A percentile compares a stretch with the other conserved stretches of the same genome.
These are phyloP conservation scores for Trichoderma koningiopsis DNA, from an alignment of 2,329 filamentous ascomycete species.

Conservation along the genomic window DNA sequence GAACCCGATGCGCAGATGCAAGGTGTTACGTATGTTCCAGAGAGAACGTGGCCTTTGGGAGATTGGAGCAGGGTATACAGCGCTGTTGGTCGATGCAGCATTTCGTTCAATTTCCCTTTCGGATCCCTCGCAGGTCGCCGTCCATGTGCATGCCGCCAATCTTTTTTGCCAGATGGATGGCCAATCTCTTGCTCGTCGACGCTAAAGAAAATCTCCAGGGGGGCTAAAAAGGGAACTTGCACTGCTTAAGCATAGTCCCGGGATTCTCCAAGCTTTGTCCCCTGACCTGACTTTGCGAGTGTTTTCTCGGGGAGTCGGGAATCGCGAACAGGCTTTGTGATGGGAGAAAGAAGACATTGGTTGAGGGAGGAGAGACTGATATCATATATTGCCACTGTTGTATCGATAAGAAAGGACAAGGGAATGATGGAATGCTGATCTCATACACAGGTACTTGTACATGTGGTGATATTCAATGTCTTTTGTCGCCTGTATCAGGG, in stretches of 20 bases:
- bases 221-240: conserved; percentile 16
- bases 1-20: background rate
- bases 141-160: background rate
- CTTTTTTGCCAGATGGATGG: background rate
- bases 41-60: background rate
- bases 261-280: conserved; percentile 4
- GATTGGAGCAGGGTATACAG: background rate
- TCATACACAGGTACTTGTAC: background rate
- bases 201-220: conserved; percentile 19
- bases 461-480: background rate
- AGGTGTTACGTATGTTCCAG: background rate
- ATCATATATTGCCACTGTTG: background rate
- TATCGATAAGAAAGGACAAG: background rate
- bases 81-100: background rate
- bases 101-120: background rate
- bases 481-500: background rate
- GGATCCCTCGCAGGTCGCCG: background rate
- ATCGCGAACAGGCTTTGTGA: background rate
- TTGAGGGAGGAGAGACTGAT: conserved; percentile 7
- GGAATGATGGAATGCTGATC: background rate
- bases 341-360: background rate
- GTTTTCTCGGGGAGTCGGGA: conserved; percentile 13
- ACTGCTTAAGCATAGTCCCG: conserved; percentile 16
- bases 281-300: conserved; percentile 12
- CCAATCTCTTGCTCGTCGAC: conserved; percentile 2